Conservation (phyloP, 345 rosid genomes). For the Citrus medica region DNA sequence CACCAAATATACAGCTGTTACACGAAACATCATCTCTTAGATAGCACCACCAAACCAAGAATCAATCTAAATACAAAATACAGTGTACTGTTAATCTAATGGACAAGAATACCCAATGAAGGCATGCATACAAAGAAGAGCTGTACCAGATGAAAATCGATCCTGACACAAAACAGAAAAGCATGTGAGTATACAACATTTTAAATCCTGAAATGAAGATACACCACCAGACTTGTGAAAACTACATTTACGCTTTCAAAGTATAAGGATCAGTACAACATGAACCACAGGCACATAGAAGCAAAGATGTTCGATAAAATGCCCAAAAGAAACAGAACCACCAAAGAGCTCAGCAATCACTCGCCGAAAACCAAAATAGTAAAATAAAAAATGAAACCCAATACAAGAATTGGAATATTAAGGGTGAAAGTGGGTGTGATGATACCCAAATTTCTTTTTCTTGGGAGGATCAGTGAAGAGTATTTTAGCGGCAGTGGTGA, state of each 20-base stretch:
- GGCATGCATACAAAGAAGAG: slow-evolving; percentile 94
- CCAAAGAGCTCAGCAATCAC: background rate
- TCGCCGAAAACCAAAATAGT: background rate
- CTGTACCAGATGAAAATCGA: slow-evolving; percentile 93
- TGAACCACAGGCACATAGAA: no score
- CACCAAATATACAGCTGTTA: slow-evolving; percentile 79
- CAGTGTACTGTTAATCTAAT: slow-evolving; percentile 10
- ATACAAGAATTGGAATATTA: background rate
- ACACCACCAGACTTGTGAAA: background rate
- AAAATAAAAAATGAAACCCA: background rate
- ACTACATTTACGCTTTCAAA: no score
- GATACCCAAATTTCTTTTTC: slow-evolving; percentile 77
- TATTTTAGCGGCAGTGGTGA: slow-evolving; percentile 71
- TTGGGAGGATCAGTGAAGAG: slow-evolving; percentile 65
- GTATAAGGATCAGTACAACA: no score
- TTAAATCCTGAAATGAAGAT: background rate
- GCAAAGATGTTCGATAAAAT: slow-evolving; percentile 29
- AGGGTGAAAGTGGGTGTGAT: background rate
- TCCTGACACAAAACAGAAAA: slow-evolving; percentile 46
- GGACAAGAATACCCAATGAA: slow-evolving; percentile 60
- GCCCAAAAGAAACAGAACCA: slow-evolving; percentile 14
- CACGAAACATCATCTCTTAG: slow-evolving; percentile 23
- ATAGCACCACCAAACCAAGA: slow-evolving; percentile 17
- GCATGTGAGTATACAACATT: slow-evolving; percentile 15
- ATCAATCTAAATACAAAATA: background rate